Evolutionary conservation across 345 rosid genomes (phyloP).

Genomic region (Trapa bicornis): DNA sequence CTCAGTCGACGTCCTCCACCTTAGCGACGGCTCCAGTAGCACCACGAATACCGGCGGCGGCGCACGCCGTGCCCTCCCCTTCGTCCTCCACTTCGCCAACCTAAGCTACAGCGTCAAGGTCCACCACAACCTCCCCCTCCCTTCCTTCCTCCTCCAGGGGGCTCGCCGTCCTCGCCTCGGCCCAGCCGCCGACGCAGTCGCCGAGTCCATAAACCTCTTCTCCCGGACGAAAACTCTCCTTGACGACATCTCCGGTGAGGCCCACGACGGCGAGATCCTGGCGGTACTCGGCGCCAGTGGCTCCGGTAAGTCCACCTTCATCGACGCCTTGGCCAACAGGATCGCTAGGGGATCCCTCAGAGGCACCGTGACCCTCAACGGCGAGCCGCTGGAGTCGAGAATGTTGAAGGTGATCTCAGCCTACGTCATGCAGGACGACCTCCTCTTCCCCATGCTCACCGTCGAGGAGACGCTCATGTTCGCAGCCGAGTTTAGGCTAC

Average conservation of each 20-base stretch:
- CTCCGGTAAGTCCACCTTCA: constrained; percentile 74
- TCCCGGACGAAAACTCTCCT: constrained; percentile 52
- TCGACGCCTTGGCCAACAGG: constrained; percentile 75
- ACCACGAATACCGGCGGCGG: constrained; percentile 8
- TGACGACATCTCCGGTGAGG: constrained; percentile 70
- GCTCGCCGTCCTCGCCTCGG: background rate
- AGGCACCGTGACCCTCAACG: constrained; percentile 56
- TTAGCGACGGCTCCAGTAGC: constrained; percentile 48
- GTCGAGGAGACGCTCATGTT: constrained; percentile 87
- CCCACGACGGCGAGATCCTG: constrained; percentile 75
- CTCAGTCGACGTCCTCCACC: constrained; percentile 18
- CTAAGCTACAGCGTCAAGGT: constrained; percentile 64
- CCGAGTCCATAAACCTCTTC: constrained; percentile 27
- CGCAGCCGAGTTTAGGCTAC: constrained; percentile 81
- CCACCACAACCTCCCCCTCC: constrained; percentile 33
- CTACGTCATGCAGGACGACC: constrained; percentile 91
- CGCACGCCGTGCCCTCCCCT: constrained; percentile 39
- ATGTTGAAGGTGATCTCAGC: constrained; percentile 79
- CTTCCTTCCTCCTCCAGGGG: constrained; percentile 15
- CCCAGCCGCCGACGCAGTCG: constrained; percentile 9
- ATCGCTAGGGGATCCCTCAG: constrained; percentile 70
- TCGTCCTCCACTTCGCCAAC: constrained; percentile 57
- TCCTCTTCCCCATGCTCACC: constrained; percentile 76
- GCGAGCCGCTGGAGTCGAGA: constrained; percentile 58
- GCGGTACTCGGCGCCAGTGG: constrained; percentile 96